Base-by-base conservation (phyloP, 257 asterid species). In the Solanum sejunctum region DNA sequence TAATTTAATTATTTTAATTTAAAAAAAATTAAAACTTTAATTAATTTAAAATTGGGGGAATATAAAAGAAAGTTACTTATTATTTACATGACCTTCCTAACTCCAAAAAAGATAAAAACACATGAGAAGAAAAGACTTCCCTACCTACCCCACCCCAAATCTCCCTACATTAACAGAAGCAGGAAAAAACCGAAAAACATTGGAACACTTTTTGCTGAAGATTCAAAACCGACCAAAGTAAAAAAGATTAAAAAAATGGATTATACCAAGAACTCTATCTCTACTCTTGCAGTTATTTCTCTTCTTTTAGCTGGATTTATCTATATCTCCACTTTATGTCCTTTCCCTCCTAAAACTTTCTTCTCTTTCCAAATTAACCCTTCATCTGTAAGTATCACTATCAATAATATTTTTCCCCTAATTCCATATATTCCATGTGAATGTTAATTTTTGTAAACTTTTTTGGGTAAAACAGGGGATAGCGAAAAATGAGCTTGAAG, bases 401-500 rank as follows among this genome's bases (percentile, higher is more conserved):
- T n/a, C 73, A 51, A 8, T 45, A 64, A 80, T 72, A 8, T 12
- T 5, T 13, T 12, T 23, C n/a, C 10, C 45, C 7, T 13, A 51
- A 23, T 39, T 12, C 12, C 72, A 12, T 16, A 10, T 23, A 56
- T n/a, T 66, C 4, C 17, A 70, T 28, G 10, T 7, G 67, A 36
- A 12, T 12, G 20, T 26, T 12, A 15, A 18, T 32, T 43, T 57
- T 39, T 5, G 7, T 32, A 32, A 32, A 32, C 21, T 58, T 51
- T 51, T n/a, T 7, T 7, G 52, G 64, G 28, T 15, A 66, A 60
- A 28, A 28, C 47, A 83, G 57, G 61, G 6, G 7, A 67, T 88
- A 12, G 67, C 41, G 66, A 72, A 60, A 80, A 92, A 93, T 66
- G 91, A 86, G 4, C 91, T 94, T 1, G 86, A 86, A 80, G 84